Evolutionary conservation across 73 alveolate species (phyloP).

Genomic region (Strombidium stylifer): DNA sequence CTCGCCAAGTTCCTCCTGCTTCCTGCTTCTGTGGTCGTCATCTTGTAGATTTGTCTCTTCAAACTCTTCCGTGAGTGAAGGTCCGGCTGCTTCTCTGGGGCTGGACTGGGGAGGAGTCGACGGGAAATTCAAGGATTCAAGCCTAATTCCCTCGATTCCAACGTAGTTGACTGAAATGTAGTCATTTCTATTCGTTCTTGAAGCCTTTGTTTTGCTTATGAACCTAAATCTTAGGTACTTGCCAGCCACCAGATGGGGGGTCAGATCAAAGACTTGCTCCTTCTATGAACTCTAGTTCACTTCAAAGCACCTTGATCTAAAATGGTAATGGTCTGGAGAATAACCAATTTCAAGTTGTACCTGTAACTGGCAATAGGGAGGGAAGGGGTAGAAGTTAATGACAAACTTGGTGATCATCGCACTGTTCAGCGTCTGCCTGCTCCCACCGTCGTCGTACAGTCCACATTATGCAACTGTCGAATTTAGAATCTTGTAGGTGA

Average conservation of each 20-base stretch:
- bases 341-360: slow-evolving; percentile 18
- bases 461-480: no score
- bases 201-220: slow-evolving; percentile 19
- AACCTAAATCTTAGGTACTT: slow-evolving; percentile 19
- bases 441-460: not conserved
- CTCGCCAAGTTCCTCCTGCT: no score
- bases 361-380: slow-evolving; percentile 8
- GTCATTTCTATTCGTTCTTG: slow-evolving; percentile 1
- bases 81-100: no score
- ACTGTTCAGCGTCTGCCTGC: not conserved
- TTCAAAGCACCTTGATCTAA: not conserved
- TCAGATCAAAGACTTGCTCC: slow-evolving; percentile 6
- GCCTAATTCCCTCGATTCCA: slow-evolving; percentile 1
- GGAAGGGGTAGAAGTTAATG: not conserved
- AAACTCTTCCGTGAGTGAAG: no score
- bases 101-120: no score
- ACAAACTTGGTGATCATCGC: not conserved
- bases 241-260: slow-evolving; percentile 29
- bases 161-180: slow-evolving; percentile 31
- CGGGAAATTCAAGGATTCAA: no score
- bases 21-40: no score
- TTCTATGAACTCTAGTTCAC: not conserved
- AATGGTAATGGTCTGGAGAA: slow-evolving; percentile 10
- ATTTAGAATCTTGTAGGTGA: not conserved
- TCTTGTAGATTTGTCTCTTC: no score